Percentiles rank a stretch among this genome's conserved stretches.
These are phyloP conservation scores for Cladophialophora yegresii DNA, from an alignment of 2,329 filamentous ascomycete species.

Conservation along the genomic window DNA sequence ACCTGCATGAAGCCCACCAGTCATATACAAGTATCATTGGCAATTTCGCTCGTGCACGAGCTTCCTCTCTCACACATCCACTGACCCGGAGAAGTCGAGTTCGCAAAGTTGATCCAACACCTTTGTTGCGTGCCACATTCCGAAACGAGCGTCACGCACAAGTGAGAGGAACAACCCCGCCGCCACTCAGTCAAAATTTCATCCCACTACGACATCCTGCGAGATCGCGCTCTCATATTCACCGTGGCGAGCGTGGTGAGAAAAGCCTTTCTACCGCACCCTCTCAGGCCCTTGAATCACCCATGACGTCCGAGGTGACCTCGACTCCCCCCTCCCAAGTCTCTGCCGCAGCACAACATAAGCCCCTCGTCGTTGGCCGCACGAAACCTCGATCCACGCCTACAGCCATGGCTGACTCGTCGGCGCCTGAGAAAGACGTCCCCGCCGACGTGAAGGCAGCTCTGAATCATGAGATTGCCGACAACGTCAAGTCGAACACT, in stretches of 20 bases:
- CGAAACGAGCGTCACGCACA: not conserved
- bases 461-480: slow-evolving; percentile 40
- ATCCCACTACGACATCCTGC: not conserved
- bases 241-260: not conserved
- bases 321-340: slow-evolving; percentile 17
- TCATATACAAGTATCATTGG: not conserved
- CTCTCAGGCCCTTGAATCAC: not conserved
- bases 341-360: slow-evolving; percentile 34
- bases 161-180: slow-evolving; percentile 3
- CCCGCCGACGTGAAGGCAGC: slow-evolving; percentile 35
- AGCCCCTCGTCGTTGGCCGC: slow-evolving; percentile 36
- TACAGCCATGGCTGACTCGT: slow-evolving; percentile 21
- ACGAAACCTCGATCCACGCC: slow-evolving; percentile 34
- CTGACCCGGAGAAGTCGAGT: not conserved
- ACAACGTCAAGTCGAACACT: slow-evolving; percentile 34
- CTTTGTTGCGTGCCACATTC: not conserved
- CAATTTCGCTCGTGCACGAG: not conserved
- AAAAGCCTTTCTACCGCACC: not conserved
- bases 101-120: not conserved
- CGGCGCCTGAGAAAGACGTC: slow-evolving; percentile 14
- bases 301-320: slow-evolving; percentile 32
- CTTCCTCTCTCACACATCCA: not conserved
- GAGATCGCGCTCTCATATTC: not conserved
- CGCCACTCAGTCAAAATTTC: not conserved
- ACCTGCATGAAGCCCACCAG: slow-evolving; percentile 4